Conservation (phyloP, 2,329 filamentous ascomycete genomes). For the Cercospora berteroae region DNA sequence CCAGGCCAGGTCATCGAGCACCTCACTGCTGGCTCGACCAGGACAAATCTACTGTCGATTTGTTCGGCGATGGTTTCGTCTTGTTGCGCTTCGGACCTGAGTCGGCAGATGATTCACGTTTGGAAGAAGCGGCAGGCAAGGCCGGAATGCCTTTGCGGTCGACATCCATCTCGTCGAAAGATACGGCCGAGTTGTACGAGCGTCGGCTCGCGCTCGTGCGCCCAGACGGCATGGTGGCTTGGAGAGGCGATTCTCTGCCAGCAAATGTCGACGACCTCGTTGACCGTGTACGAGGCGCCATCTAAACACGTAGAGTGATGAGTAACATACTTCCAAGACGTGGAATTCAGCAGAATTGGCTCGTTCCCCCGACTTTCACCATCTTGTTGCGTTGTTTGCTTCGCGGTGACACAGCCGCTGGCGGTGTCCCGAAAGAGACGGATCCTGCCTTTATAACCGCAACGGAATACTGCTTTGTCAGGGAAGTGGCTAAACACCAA, state of each 20-base stretch:
- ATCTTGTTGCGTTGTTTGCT: not conserved
- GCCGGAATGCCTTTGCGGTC: not conserved
- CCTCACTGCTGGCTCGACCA: conserved; percentile 6
- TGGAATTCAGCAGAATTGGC: not conserved
- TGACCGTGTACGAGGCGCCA: not conserved
- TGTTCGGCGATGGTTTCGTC: conserved; percentile 3
- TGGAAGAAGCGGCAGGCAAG: conserved; percentile 1
- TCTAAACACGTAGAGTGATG: not conserved
- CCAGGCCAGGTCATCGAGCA: conserved; percentile 5
- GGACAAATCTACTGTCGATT: conserved; percentile 2
- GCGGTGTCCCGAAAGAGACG: not conserved
- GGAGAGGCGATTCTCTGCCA: conserved; percentile 2
- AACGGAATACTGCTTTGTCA: not conserved
- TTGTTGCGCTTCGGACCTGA: not conserved
- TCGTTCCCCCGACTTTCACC: not conserved
- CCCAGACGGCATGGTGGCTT: conserved; percentile 8
- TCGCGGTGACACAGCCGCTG: not conserved
- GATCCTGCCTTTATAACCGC: not conserved
- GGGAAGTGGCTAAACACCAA: not conserved
- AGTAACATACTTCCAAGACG: not conserved
- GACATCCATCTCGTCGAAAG: not conserved
- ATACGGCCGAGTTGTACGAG: conserved; percentile 1
- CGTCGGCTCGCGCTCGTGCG: conserved; percentile 8
- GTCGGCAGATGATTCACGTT: not conserved
- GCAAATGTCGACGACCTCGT: not conserved